Conservation (phyloP, 495 filamentous ascomycete genomes). For the Penicillium parvum region DNA sequence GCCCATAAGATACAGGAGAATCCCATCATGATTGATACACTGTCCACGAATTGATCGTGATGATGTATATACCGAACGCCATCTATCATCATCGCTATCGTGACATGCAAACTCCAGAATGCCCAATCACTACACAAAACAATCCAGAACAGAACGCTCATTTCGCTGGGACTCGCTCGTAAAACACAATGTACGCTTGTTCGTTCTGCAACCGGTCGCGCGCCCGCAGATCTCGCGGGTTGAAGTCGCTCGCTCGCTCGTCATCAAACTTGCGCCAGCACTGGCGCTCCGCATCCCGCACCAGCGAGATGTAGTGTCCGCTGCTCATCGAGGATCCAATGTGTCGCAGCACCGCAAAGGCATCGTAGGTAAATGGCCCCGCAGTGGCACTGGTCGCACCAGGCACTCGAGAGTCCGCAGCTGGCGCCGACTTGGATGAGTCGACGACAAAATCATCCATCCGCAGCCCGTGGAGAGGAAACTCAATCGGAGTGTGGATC, state of each 20-base stretch:
- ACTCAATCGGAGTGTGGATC: conserved; percentile 63
- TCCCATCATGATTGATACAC: too few relatives aligned
- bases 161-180: conserved; percentile 51
- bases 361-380: conserved; percentile 64
- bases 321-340: conserved; percentile 58
- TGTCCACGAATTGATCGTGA: too few relatives aligned
- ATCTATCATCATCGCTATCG: conserved; percentile 21
- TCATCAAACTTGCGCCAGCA: conserved; percentile 68
- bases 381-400: conserved; percentile 41
- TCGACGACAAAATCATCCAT: conserved; percentile 56
- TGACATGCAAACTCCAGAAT: conserved; percentile 15
- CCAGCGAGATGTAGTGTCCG: conserved; percentile 66
- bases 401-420: conserved; percentile 21
- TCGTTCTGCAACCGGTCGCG: conserved; percentile 54
- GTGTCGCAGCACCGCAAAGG: conserved; percentile 69
- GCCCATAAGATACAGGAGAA: too few relatives aligned
- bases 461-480: conserved; percentile 60
- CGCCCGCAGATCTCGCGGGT: conserved; percentile 45
- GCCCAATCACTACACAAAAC: conserved; percentile 1
- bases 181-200: conserved; percentile 68
- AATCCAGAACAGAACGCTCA: conserved; percentile 22
- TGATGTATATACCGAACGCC: conserved; percentile 4
- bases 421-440: conserved; percentile 26
- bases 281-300: conserved; percentile 55
- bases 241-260: conserved; percentile 53